phyloP scores from a whole-genome alignment of 2,329 filamentous ascomycete genomes.

The Orbilia oligospora region DNA sequence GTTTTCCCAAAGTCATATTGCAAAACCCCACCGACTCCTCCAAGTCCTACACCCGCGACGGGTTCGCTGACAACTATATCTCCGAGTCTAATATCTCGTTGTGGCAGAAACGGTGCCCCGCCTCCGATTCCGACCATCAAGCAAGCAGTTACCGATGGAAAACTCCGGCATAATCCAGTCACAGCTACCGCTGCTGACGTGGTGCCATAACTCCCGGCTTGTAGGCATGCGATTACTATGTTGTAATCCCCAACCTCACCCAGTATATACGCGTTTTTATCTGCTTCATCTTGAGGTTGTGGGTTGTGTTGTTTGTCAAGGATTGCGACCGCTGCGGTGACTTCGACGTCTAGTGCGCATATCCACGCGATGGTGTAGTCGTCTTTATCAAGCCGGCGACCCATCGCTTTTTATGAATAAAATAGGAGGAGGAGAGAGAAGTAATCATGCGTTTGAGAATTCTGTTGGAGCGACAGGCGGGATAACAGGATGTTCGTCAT shows the following conservation, averaged over 20 bases:
- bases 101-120: slow-evolving; percentile 8
- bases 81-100: slow-evolving; percentile 13
- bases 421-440: too few relatives aligned
- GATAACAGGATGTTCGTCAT: too few relatives aligned
- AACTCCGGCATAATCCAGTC: background rate
- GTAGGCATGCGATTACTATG: slow-evolving; percentile 19
- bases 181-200: slow-evolving; percentile 5
- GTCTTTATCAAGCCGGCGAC: background rate
- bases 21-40: slow-evolving; percentile 14
- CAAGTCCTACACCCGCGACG: background rate
- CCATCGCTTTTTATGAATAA: too few relatives aligned
- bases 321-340: slow-evolving; percentile 57
- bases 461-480: too few relatives aligned
- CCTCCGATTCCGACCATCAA: slow-evolving; percentile 43
- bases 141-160: background rate
- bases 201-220: slow-evolving; percentile 9
- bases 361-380: slow-evolving; percentile 62
- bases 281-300: background rate
- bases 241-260: slow-evolving; percentile 20
- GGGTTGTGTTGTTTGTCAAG: slow-evolving; percentile 44
- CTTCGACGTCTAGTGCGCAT: slow-evolving; percentile 59
- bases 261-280: slow-evolving; percentile 24
- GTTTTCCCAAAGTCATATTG: slow-evolving; percentile 44
- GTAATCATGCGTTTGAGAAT: too few relatives aligned
- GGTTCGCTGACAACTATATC: slow-evolving; percentile 35